Conservation (phyloP, 2,329 filamentous ascomycete genomes). For the Ascochyta pisi region DNA sequence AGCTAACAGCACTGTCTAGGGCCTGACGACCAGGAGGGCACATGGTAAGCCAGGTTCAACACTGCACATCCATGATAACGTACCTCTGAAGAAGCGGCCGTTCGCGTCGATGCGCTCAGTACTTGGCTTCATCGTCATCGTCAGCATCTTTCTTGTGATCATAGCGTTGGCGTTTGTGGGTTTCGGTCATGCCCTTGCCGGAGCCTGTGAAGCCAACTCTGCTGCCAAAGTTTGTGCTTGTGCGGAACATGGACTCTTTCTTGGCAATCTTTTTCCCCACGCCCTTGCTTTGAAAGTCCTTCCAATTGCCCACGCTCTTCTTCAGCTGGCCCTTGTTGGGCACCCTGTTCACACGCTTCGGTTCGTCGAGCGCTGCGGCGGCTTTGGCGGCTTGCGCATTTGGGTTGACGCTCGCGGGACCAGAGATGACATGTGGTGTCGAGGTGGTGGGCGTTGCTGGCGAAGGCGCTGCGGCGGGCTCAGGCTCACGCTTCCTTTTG, state of each 20-base stretch:
- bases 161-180: slow-evolving; percentile 80
- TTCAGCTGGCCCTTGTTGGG: slow-evolving; percentile 94
- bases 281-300: slow-evolving; percentile 83
- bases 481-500: slow-evolving; percentile 78
- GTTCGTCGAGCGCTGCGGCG: slow-evolving; percentile 66
- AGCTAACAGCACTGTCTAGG: slow-evolving; percentile 11
- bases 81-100: neutral
- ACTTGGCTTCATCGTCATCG: slow-evolving; percentile 29
- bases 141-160: slow-evolving; percentile 64
- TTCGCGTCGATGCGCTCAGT: slow-evolving; percentile 7
- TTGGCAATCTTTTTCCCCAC: slow-evolving; percentile 71
- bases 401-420: slow-evolving; percentile 70
- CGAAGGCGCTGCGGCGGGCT: slow-evolving; percentile 67
- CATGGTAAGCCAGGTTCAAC: slow-evolving; percentile 31
- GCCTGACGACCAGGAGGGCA: slow-evolving; percentile 20
- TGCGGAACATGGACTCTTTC: slow-evolving; percentile 97
- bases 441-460: slow-evolving; percentile 48
- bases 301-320: slow-evolving; percentile 90
- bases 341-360: slow-evolving; percentile 75
- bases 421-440: slow-evolving; percentile 65
- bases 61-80: neutral
- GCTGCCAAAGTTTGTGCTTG: slow-evolving; percentile 82
- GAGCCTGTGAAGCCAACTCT: slow-evolving; percentile 97
- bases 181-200: slow-evolving; percentile 94
- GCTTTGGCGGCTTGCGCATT: slow-evolving; percentile 69